phyloP scores from a whole-genome alignment of 306 rosid species.

The Calophaca sinica region DNA sequence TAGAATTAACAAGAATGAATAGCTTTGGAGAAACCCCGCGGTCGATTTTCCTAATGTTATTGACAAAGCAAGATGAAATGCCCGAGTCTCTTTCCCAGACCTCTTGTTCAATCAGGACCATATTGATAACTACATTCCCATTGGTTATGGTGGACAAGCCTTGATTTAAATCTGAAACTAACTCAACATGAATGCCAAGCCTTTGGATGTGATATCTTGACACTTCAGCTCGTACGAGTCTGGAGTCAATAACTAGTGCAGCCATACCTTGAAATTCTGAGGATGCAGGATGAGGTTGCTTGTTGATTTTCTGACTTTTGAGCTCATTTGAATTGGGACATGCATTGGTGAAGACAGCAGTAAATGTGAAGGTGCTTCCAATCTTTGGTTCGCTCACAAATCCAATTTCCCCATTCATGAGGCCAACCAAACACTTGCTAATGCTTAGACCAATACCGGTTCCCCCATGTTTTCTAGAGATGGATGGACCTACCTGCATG shows the following conservation, averaged over 20 bases:
- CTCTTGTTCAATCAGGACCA: constrained; percentile 83
- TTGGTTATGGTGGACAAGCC: constrained; percentile 56
- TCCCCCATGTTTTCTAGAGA: constrained; percentile 91
- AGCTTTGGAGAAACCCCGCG: constrained; percentile 64
- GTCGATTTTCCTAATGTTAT: constrained; percentile 52
- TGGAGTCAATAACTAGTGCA: constrained; percentile 76
- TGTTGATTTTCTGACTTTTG: constrained; percentile 60
- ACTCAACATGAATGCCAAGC: constrained; percentile 81
- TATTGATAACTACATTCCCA: constrained; percentile 54
- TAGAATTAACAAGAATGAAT: constrained; percentile 74
- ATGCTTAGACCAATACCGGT: constrained; percentile 98
- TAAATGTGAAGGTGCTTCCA: constrained; percentile 95
- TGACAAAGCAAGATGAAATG: constrained; percentile 57
- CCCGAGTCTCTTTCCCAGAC: constrained; percentile 76
- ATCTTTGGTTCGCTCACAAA: constrained; percentile 81
- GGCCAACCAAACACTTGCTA: constrained; percentile 96
- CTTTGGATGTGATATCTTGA: constrained; percentile 90
- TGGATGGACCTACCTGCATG: constrained; percentile 95
- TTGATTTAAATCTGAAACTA: constrained; percentile 70
- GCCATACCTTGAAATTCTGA: constrained; percentile 80
- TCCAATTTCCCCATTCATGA: constrained; percentile 96
- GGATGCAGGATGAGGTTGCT: constrained; percentile 63
- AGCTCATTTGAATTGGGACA: constrained; percentile 55
- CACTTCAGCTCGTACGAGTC: constrained; percentile 80
- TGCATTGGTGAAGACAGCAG: constrained; percentile 74